Evolutionary conservation across 179 eudicot genomes (phyloP), one percentile per base, ranked within the genome.

Genomic region (Actinidia polygama): DNA sequence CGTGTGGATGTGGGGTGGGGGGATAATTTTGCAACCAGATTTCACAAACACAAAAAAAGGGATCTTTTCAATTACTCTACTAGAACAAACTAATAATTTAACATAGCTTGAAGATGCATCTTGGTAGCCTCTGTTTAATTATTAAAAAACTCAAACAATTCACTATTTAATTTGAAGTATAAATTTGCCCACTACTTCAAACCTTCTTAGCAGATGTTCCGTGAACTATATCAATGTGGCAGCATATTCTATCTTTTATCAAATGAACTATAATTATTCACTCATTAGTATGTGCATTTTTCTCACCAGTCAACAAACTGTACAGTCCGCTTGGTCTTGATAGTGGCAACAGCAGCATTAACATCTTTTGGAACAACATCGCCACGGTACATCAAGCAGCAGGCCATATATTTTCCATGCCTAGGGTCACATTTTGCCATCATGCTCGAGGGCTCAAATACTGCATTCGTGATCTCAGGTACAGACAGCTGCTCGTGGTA

Each of bases 351-450:
- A 74, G 98, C 98, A 51, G 98, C 95, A 86, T 94, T 93, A 19
- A 94, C 98, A 86, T 94, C 98, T 85, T 94, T 94, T 3, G 97
- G 98, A 14, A 94, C 98, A 54, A 94, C 97, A 85, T 94, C 98
- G 36, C 97, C 98, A 58, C 98, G 89, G 88, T 93, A 94, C 98
- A 94, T 94, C 82, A 94, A 87, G 80, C 98, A 94, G 80, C 98
- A 94, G 10, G 98, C 98, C 96, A 93, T 94, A 86, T 94, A 94
- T 64, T 93, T 94, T 15, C 98, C 98, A 51, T 94, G 98, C 80
- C 98, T 86, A 2, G 98, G 98, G 83, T 94, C 98, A 83, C 96
- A 94, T 87, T 94, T 94, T 40, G 98, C 98, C 98, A 94, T 94
- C 98, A 94, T 94, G 87, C 91, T 89, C 1, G 94, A 83, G 40